Base-by-base conservation (phyloP, 2,329 filamentous ascomycete genomes). In the Chaetomium sp. region DNA sequence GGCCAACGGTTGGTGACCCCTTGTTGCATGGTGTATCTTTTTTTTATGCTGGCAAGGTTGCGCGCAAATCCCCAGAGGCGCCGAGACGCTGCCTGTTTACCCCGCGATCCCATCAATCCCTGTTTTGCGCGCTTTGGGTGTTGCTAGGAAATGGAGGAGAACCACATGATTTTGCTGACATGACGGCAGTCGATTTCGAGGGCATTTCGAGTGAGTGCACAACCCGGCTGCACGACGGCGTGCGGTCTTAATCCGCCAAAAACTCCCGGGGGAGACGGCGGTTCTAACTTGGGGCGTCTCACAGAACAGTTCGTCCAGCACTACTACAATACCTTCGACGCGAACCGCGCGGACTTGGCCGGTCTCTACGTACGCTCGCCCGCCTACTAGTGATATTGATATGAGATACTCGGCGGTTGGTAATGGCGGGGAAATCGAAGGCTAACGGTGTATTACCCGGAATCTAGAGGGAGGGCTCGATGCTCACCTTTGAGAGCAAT, bases 241-340 rank as follows among this genome's bases (percentile, higher is more conserved):
- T 42, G 13, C 29, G 16, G 10, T 21, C n/a, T 21, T 57, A 23
- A 50, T 16, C 29, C n/a, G n/a, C 31, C 19, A 23, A 8, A 13
- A 38, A 6, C 12, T 12, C n/a, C 13, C 33, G n/a, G 29, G 12
- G n/a, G 29, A 19, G 66, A 45, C 58, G 51, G 25, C 25, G 21
- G 50, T 31, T 45, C 61, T 66, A 61, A 68, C 63, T 47, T 27
- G 12, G 54, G 49, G 59, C 47, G 47, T 29, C 50, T 59, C 19
- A 54, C 75, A 97, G 93, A 89, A 78, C 86, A 96, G 80, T 97
- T 98, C 80, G 89, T 94, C 71, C 76, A 88, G 67, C 94, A 90
- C 83, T 98, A 97, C 87, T 97, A 97, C 85, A 83, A 89, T 74
- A 89, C 88, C 66, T 97, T 97, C 80, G 93, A 97, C 77, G 69